A percentile compares a stretch with the other conserved stretches of the same genome.
phyloP scores from a whole-genome alignment of 352 stramenopile species.

The Lagenidium giganteum region DNA sequence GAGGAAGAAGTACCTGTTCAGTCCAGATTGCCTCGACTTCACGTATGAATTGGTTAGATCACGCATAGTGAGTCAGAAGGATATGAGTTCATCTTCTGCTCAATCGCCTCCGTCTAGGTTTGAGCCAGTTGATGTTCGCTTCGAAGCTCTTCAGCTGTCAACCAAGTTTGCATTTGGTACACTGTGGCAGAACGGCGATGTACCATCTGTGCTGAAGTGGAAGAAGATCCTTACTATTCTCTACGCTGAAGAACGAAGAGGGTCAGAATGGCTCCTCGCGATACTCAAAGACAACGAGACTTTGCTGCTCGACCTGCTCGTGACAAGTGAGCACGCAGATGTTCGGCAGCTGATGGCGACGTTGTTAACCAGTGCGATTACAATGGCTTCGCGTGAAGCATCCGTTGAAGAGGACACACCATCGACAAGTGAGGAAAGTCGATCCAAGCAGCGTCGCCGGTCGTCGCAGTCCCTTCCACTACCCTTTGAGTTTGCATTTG shows the following conservation, averaged over 20 bases:
- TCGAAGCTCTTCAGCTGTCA: constrained; percentile 70
- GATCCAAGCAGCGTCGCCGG: constrained; percentile 2
- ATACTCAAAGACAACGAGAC: constrained; percentile 56
- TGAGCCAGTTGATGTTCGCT: constrained; percentile 56
- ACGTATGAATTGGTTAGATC: constrained; percentile 71
- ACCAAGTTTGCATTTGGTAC: constrained; percentile 87
- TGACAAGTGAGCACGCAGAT: constrained; percentile 60
- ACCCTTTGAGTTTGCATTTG: constrained; percentile 81
- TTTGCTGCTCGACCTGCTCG: constrained; percentile 67
- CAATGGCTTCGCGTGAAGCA: constrained; percentile 31
- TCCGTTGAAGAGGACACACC: too few species aligned
- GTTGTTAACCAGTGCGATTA: constrained; percentile 63
- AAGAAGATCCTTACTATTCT: constrained; percentile 54
- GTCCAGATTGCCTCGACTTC: constrained; percentile 68
- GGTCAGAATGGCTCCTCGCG: constrained; percentile 67
- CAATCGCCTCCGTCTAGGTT: constrained; percentile 20
- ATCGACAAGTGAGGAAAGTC: constrained; percentile 1
- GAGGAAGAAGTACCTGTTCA: constrained; percentile 82
- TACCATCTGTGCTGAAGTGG: constrained; percentile 74
- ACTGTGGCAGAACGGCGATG: constrained; percentile 75
- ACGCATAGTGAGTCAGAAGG: constrained; percentile 37
- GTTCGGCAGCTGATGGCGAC: constrained; percentile 68
- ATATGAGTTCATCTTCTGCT: background rate
- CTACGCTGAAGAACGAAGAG: constrained; percentile 65
- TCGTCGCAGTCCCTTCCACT: constrained; percentile 39